phyloP scores from a whole-genome alignment of 2,329 filamentous ascomycete genomes.

The Cladophialophora immunda region DNA sequence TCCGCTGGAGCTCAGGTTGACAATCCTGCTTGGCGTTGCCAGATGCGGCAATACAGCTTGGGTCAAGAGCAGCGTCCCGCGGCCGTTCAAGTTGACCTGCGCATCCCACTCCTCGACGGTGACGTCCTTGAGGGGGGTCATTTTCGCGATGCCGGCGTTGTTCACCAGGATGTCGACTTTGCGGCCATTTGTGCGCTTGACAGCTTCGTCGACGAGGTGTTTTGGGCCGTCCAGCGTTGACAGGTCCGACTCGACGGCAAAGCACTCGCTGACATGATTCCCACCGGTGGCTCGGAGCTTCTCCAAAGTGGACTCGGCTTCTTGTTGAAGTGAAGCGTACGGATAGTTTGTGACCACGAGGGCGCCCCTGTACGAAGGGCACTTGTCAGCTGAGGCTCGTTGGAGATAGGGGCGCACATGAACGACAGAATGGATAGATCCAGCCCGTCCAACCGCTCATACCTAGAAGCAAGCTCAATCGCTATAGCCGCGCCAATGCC shows the following conservation, averaged over 20 bases:
- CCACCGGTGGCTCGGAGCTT: constrained; percentile 16
- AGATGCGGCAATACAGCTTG: constrained; percentile 45
- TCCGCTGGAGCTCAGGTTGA: constrained; percentile 47
- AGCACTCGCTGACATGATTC: constrained; percentile 15
- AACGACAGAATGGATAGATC: neutral
- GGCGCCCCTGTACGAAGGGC: constrained; percentile 6
- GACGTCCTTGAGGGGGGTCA: constrained; percentile 40
- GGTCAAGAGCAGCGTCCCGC: constrained; percentile 56
- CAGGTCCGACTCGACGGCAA: constrained; percentile 22
- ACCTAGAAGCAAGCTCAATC: constrained; percentile 24
- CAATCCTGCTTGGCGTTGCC: constrained; percentile 47
- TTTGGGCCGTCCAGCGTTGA: constrained; percentile 23
- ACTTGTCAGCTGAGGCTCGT: neutral
- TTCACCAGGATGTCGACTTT: constrained; percentile 32
- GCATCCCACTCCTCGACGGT: constrained; percentile 55
- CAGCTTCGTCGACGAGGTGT: constrained; percentile 21
- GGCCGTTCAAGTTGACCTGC: constrained; percentile 56
- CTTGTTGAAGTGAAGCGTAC: constrained; percentile 9
- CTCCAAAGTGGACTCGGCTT: constrained; percentile 14
- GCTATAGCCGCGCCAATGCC: constrained; percentile 61
- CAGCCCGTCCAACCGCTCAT: neutral
- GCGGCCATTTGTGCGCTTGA: constrained; percentile 12
- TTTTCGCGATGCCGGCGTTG: constrained; percentile 25
- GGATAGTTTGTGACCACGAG: constrained; percentile 24
- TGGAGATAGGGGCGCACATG: neutral